Evolutionary conservation across 208 protist genomes (phyloP).

Genomic region (Wallacemonas sp.): DNA sequence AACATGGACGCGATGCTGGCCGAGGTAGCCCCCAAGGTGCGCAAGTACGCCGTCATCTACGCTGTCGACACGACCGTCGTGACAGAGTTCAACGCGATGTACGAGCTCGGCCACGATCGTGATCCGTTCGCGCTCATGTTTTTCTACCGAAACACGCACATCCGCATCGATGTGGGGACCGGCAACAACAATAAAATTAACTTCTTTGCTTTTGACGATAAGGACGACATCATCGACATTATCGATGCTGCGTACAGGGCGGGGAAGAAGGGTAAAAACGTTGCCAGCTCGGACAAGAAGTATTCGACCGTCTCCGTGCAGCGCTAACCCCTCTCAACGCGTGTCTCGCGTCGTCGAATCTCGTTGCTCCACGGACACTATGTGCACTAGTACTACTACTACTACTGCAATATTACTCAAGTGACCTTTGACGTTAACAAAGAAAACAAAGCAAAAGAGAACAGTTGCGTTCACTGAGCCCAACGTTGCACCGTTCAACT

Average conservation of each 20-base stretch:
- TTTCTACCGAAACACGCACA: constrained; percentile 99
- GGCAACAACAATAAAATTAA: constrained; percentile 99
- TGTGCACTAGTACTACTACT: too few relatives aligned
- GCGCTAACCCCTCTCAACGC: constrained; percentile 17
- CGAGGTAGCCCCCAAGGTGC: constrained; percentile 72
- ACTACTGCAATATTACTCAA: not conserved
- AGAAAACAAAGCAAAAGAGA: not conserved
- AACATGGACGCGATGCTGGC: constrained; percentile 74
- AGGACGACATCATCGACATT: constrained; percentile 98
- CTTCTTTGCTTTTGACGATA: constrained; percentile 94
- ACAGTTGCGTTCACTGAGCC: constrained; percentile 2
- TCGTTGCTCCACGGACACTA: too few relatives aligned
- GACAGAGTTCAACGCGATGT: constrained; percentile 98
- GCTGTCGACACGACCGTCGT: constrained; percentile 85
- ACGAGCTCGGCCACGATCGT: constrained; percentile 96
- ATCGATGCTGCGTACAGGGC: constrained; percentile 97
- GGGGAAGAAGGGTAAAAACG: constrained; percentile 94
- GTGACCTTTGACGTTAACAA: not conserved
- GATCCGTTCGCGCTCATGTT: constrained; percentile 99
- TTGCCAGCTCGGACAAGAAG: constrained; percentile 97
- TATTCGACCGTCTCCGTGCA: constrained; percentile 91
- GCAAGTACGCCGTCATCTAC: constrained; percentile 83
- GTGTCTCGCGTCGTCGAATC: too few relatives aligned
- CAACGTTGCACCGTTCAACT: too few relatives aligned
- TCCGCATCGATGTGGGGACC: constrained; percentile 99